Evolutionary conservation across 495 filamentous ascomycete genomes (phyloP).

Genomic region (Penicillium bialowiezense): DNA sequence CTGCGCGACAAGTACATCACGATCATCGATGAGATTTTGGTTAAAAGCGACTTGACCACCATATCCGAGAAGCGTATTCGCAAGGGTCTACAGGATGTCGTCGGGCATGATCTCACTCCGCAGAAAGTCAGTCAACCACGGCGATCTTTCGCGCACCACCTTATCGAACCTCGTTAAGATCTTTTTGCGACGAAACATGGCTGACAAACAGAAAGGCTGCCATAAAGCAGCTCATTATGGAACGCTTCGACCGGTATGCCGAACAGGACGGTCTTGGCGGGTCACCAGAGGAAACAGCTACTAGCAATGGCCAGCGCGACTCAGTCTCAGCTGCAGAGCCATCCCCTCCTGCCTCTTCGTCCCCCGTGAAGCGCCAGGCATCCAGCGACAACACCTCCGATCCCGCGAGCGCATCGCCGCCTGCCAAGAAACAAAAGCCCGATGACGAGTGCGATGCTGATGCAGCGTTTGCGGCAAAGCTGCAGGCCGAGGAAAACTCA

Average conservation of each 20-base stretch:
- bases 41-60: conserved; percentile 76
- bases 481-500: conserved; percentile 90
- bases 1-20: conserved; percentile 66
- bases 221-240: conserved; percentile 81
- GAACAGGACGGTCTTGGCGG: conserved; percentile 41
- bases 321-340: conserved; percentile 39
- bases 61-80: conserved; percentile 92
- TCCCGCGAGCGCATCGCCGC: conserved; percentile 40
- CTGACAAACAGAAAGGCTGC: conserved; percentile 52
- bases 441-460: conserved; percentile 67
- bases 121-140: conserved; percentile 66
- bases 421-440: conserved; percentile 56
- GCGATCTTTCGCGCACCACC: neutral
- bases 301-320: conserved; percentile 45
- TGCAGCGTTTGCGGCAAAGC: conserved; percentile 75
- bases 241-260: conserved; percentile 80
- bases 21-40: conserved; percentile 91
- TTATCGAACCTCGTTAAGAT: neutral
- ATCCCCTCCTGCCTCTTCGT: conserved; percentile 50
- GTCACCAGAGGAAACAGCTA: conserved; percentile 30
- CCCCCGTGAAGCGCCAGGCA: conserved; percentile 55
- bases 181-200: neutral
- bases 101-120: conserved; percentile 77
- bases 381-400: conserved; percentile 50
- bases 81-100: conserved; percentile 71